Base-by-base conservation (phyloP, 441 rosid species). In the Dalechampia spathulata region DNA sequence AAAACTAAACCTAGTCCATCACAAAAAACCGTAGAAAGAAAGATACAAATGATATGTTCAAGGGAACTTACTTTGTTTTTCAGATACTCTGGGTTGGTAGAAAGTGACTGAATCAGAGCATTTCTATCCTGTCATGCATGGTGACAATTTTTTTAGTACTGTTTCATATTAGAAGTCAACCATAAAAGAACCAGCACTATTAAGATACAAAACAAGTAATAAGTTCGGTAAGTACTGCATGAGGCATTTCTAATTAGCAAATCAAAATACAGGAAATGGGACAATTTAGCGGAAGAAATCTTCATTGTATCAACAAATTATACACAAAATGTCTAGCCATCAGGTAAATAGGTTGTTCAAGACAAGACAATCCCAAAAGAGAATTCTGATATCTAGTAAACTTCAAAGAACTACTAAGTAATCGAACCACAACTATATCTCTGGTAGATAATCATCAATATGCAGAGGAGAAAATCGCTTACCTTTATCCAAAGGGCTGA, bases 401-500 rank as follows among this genome's bases (percentile, higher is more conserved):
- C n/a, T n/a, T n/a, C n/a, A n/a, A n/a, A n/a, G n/a, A n/a, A n/a
- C n/a, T n/a, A n/a, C n/a, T n/a, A n/a, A 40, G 16, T 22, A 57
- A 38, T 30, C 21, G 26, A 28, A 50, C 12, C 13, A 20, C 11
- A 4, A 43, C 43, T 21, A 11, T 26, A 22, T 47, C 23, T 47
- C 1, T 11, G n/a, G 20, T 41, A 60, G 42, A 14, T 7, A 15
- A 38, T 13, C 6, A 38, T 34, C 3, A 30, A 30, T 30, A 30
- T 30, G 34, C 34, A 57, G 58, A 52, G 23, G 38, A 57, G 62
- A 20, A 37, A n/a, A 52, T 2, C 36, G 47, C 39, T 21, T 69
- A 90, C 97, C 93, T 87, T 87, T 8, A 90, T 75, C 98, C 98
- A 90, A 60, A 87, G 95, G 2, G 76, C 72, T n/a, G 95, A 91